Percentiles rank a stretch among this genome's conserved stretches.
Evolutionary conservation across 345 rosid genomes (phyloP).

Genomic region (Erucastrum elatum): DNA sequence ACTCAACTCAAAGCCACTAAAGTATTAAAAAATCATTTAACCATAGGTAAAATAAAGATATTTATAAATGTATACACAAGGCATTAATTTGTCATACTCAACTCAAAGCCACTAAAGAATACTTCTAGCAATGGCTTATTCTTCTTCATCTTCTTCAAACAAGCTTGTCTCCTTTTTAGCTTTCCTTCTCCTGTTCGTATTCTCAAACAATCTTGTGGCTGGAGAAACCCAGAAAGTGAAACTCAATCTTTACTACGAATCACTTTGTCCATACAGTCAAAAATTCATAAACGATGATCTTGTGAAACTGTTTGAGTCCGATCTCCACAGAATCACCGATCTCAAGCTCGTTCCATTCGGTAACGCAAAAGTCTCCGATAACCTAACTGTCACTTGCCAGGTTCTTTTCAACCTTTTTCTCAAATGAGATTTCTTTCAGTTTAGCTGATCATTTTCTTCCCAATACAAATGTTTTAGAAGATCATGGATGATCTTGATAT

Average conservation of each 20-base stretch:
- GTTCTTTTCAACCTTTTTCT: background rate
- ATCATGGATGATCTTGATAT: background rate
- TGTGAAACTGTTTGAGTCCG: background rate
- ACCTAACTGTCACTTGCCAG: background rate
- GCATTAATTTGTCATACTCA: no score
- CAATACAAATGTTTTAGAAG: background rate
- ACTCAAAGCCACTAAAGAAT: background rate
- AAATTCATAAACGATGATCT: background rate
- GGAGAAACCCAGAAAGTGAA: background rate
- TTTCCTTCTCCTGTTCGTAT: background rate
- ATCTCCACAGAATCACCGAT: background rate
- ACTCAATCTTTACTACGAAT: background rate
- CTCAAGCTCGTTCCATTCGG: background rate
- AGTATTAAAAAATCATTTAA: background rate
- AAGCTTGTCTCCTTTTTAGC: background rate
- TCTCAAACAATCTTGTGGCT: background rate
- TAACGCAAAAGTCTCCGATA: background rate
- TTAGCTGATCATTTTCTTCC: background rate
- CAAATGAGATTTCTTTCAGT: background rate
- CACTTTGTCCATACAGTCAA: background rate
- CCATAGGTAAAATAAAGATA: no score
- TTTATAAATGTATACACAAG: no score
- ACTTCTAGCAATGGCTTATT: background rate
- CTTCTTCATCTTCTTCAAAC: background rate
- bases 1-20: background rate